Evolutionary conservation across 164 flowering plant genomes (phyloP), one percentile per base, ranked within the genome.

Genomic region (Macadamia integrifolia): DNA sequence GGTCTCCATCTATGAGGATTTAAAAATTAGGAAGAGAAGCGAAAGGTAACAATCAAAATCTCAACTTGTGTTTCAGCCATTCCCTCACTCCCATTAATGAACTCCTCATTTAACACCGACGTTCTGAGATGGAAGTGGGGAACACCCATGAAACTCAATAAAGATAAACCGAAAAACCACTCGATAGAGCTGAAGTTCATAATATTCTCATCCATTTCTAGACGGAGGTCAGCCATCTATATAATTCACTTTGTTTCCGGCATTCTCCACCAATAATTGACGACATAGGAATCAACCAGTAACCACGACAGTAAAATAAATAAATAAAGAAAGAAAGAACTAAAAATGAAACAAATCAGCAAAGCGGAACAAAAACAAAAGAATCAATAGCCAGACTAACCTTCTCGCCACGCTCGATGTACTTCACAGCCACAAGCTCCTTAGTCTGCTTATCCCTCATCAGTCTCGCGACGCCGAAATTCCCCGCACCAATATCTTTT

Each of bases 351-450:
- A 28, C 3, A 57, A 3, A 60, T n/a, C 3, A 57, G 6, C 60
- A 60, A 43, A 23, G 4, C 14, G 12, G 60, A 64, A 29, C 43
- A 55, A 11, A n/a, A 49, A 1, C 30, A 66, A 67, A 32, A 13
- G 6, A 1, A 12, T 53, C 17, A 50, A 10, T 0, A n/a, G 18
- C 58, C 9, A 9, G 62, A 85, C 86, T 63, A 58, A 90, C 98
- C 96, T 92, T 92, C 76, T 92, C 96, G 69, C 98, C 98, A 72
- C 98, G 78, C 86, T 92, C 98, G 75, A 92, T 90, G 74, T 92
- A 90, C 83, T 92, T 92, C 14, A 92, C 96, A 43, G 98, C 98
- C 32, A 92, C 96, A 28, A 92, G 91, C 76, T 92, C 94, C 35
- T 72, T 82, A 8, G 84, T 90, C 67, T 82, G 86, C 77, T 82